A percentile compares a stretch with the other conserved stretches of the same genome.
These are phyloP conservation scores for Diaporthe nobilis DNA, from an alignment of 2,329 filamentous ascomycete species.

Conservation along the genomic window DNA sequence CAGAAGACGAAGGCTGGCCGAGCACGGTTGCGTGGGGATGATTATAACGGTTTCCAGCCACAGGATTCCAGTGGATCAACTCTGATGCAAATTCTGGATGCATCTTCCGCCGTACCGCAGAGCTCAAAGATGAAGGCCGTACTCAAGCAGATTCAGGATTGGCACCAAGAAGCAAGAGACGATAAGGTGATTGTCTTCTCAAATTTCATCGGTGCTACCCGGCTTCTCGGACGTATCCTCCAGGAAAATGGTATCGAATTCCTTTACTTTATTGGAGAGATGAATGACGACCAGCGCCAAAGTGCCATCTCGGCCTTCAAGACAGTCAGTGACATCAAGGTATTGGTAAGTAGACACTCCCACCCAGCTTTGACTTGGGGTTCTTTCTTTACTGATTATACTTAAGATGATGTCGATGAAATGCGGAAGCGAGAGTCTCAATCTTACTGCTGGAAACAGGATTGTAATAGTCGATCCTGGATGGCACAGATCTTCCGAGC, in stretches of 20 bases:
- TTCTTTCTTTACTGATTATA: not conserved
- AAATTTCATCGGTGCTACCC: conserved; percentile 51
- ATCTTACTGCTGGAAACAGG: conserved; percentile 61
- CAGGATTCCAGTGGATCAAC: not conserved
- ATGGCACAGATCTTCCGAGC: conserved; percentile 74
- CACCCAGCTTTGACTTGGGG: not conserved
- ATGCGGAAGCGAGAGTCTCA: conserved; percentile 56
- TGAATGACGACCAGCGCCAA: conserved; percentile 34
- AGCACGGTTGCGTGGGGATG: not conserved
- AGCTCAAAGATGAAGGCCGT: not conserved
- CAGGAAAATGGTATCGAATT: conserved; percentile 50
- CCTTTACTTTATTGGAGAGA: conserved; percentile 54
- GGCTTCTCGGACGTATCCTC: conserved; percentile 55
- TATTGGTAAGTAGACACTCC: conserved; percentile 1
- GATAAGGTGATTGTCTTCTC: conserved; percentile 50
- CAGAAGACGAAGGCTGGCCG: not conserved
- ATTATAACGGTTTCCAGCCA: not conserved
- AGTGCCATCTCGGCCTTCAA: not conserved
- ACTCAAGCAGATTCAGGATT: conserved; percentile 2
- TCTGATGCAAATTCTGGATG: not conserved
- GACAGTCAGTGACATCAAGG: not conserved
- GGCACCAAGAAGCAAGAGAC: not conserved
- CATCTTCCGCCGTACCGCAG: not conserved
- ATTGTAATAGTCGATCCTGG: conserved; percentile 69
- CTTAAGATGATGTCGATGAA: conserved; percentile 45